phyloP scores from a whole-genome alignment of 345 rosid species.

The Viola odorata region DNA sequence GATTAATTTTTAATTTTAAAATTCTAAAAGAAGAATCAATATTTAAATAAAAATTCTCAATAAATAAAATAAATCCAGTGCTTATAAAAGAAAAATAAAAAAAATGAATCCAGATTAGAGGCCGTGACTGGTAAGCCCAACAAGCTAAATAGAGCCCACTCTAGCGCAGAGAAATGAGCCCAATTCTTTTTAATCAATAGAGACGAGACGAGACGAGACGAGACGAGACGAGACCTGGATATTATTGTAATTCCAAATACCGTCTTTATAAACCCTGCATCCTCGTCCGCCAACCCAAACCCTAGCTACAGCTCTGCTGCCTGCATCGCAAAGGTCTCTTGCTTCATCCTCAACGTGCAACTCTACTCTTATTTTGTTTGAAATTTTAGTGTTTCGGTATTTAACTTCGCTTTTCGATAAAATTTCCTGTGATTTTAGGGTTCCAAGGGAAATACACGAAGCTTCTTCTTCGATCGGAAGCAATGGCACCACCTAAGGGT shows the following conservation, averaged over 20 bases:
- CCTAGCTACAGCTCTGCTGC: constrained; percentile 27
- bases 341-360: not conserved
- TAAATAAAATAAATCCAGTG: not conserved
- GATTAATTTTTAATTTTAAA: too few species aligned
- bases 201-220: not conserved
- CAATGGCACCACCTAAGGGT: constrained; percentile 26
- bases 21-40: too few species aligned
- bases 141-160: not conserved
- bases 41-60: too few species aligned
- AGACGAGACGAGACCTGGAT: not conserved
- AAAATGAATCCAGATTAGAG: not conserved
- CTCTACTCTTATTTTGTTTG: not conserved
- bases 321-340: not conserved
- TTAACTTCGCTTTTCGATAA: not conserved
- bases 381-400: too few species aligned
- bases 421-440: constrained; percentile 1
- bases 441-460: not conserved
- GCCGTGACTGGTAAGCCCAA: not conserved
- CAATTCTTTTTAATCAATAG: not conserved
- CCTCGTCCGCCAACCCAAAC: constrained; percentile 6
- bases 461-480: not conserved
- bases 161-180: not conserved
- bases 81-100: not conserved
- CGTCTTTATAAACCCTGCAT: constrained; percentile 27
- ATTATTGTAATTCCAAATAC: constrained; percentile 10